Evolutionary conservation across 257 asterid genomes (phyloP), one percentile per base, ranked within the genome.

Genomic region (Solanum rostratum): DNA sequence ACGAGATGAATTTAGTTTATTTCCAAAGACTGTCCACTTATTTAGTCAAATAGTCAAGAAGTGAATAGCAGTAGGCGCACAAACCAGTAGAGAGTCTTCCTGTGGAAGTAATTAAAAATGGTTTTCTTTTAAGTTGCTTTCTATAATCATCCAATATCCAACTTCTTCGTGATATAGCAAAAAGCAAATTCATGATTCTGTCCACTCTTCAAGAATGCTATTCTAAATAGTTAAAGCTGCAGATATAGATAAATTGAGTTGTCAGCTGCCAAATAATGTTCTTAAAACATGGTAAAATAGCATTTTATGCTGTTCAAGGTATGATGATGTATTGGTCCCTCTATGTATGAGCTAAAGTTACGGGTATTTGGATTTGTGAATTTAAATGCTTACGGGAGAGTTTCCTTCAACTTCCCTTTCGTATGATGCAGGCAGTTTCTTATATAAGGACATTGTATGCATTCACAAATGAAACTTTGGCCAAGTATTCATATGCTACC

Each of bases 401-500:
- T 76, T 49, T 76, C 62, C 62, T 76, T 49, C 62, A 76, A 76
- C 45, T 49, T 63, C 62, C 14, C 27, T 79, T 39, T 79, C 41
- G 11, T 85, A n/a, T 55, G 84, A 16, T 90, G 87, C 97, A 97
- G 99, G 99, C 99, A 33, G 97, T 97, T 82, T 97, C 99, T 76
- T 97, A 92, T 85, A 80, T 97, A 65, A 91, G 99, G 90, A 97
- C 99, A 82, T 91, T 97, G 84, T 95, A 97, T 85, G 93, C 95
- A 19, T 97, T 97, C 85, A 95, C 99, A 85, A 97, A 97, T 84
- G 99, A 97, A 87, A 97, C 99, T 65, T 86, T 97, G 91, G 98
- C 99, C 45, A 97, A 97, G 90, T 97, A 97, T 88, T 95, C 99
- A 59, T 97, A 97, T 86, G 99, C 99, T 63, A 95, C 98, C 85